Evolutionary conservation across 2,329 filamentous ascomycete species (phyloP).

Genomic region (Xylaria sp.): DNA sequence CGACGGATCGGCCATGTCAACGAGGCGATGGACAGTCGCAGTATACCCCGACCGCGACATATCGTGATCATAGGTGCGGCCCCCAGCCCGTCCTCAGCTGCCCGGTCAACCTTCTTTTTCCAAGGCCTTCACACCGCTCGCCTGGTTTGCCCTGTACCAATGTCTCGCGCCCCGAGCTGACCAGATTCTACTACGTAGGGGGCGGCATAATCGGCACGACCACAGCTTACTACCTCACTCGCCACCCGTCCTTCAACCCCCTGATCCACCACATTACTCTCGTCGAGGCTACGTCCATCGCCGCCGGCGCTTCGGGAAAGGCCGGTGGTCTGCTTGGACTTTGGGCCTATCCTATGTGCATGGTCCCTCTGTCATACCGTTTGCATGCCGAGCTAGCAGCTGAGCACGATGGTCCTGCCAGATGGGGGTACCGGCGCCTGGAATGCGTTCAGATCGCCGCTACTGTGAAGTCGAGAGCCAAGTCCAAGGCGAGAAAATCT

Average conservation of each 20-base stretch:
- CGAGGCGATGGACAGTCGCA: conserved; percentile 46
- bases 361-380: conserved; percentile 87
- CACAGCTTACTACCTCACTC: conserved; percentile 89
- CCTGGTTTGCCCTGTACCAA: conserved; percentile 2
- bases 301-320: conserved; percentile 93
- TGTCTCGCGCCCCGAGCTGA: conserved; percentile 29
- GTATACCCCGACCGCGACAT: conserved; percentile 49
- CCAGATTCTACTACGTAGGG: conserved; percentile 60
- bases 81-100: conserved; percentile 15
- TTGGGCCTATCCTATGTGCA: conserved; percentile 88
- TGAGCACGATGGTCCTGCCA: conserved; percentile 79
- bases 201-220: conserved; percentile 94
- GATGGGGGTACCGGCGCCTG: conserved; percentile 88
- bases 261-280: conserved; percentile 82
- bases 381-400: conserved; percentile 86
- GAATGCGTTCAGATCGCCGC: conserved; percentile 72
- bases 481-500: conserved; percentile 44
- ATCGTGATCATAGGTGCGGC: conserved; percentile 50
- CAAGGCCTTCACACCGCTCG: conserved; percentile 8
- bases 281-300: conserved; percentile 85
- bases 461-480: conserved; percentile 43
- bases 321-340: conserved; percentile 89
- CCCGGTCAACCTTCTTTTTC: conserved; percentile 2
- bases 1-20: conserved; percentile 45
- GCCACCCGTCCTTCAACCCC: conserved; percentile 83